Evolutionary conservation across 306 rosid species (phyloP).

Genomic region (Canavalia gladiata): DNA sequence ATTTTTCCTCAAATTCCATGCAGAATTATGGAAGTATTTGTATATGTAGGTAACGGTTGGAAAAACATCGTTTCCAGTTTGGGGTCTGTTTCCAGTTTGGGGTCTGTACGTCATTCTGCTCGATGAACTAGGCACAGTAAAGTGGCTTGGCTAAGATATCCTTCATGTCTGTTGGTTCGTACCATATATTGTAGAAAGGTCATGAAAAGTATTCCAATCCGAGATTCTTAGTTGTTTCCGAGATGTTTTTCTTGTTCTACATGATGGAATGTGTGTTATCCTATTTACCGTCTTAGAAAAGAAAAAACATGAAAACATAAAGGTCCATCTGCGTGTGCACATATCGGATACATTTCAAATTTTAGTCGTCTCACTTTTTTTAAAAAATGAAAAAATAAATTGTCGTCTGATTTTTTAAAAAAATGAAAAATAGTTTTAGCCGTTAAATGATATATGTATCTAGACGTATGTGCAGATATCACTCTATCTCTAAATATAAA

Average conservation of each 20-base stretch:
- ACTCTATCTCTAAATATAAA: background rate
- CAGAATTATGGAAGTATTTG: background rate
- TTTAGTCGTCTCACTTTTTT: too few relatives aligned
- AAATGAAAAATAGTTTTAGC: too few relatives aligned
- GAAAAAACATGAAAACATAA: too few relatives aligned
- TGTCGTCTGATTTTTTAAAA: too few relatives aligned
- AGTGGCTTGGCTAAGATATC: background rate
- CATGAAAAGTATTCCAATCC: background rate
- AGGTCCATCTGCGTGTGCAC: too few relatives aligned
- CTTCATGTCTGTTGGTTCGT: background rate
- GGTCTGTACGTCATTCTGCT: background rate
- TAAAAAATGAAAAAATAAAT: too few relatives aligned
- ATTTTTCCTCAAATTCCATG: background rate
- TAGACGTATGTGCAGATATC: too few relatives aligned
- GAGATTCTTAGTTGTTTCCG: background rate
- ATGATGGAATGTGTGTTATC: background rate
- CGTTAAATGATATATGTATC: too few relatives aligned
- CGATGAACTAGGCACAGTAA: background rate
- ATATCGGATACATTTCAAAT: too few relatives aligned
- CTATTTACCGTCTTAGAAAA: too few relatives aligned
- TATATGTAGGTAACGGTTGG: constrained; percentile 4
- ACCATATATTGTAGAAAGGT: background rate
- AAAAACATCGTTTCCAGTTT: background rate
- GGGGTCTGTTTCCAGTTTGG: background rate
- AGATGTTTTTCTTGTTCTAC: background rate